A percentile compares a stretch with the other conserved stretches of the same genome.
Evolutionary conservation across 2,329 filamentous ascomycete species (phyloP).

Genomic region (Simplicillium sp.): DNA sequence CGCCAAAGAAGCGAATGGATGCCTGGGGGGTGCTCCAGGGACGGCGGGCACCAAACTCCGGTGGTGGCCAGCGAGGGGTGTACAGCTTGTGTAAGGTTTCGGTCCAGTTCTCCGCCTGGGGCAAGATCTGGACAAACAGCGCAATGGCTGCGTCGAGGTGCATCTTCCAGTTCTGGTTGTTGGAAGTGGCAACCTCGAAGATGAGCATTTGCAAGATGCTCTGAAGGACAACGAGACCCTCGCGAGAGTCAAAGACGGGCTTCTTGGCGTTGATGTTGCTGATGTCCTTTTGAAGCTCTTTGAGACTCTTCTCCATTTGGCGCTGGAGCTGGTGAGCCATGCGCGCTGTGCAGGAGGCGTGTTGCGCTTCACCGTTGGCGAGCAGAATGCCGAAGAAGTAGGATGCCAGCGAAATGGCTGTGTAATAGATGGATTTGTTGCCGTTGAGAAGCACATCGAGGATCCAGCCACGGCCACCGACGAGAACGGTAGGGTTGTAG

Average conservation of each 20-base stretch:
- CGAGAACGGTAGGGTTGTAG: constrained; percentile 44
- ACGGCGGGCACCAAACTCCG: constrained; percentile 18
- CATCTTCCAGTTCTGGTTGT: constrained; percentile 37
- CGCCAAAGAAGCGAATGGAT: constrained; percentile 36
- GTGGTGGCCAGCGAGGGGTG: constrained; percentile 22
- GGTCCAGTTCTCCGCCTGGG: constrained; percentile 24
- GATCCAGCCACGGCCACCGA: constrained; percentile 52
- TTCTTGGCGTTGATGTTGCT: constrained; percentile 21
- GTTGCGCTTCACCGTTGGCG: constrained; percentile 19
- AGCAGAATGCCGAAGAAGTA: constrained; percentile 45
- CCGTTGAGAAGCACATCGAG: constrained; percentile 41
- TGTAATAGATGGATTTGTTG: constrained; percentile 49
- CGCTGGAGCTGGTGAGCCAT: constrained; percentile 29
- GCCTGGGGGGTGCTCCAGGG: constrained; percentile 36
- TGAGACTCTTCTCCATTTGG: constrained; percentile 34
- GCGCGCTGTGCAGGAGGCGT: constrained; percentile 23
- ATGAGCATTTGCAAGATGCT: constrained; percentile 43
- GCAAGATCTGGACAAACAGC: constrained; percentile 37
- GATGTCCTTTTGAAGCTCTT: constrained; percentile 33
- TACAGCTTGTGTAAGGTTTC: constrained; percentile 21
- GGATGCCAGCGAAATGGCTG: constrained; percentile 43
- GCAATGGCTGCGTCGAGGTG: constrained; percentile 40
- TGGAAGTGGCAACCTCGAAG: constrained; percentile 37
- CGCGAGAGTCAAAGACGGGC: constrained; percentile 17
- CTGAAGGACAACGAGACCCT: constrained; percentile 33